A percentile compares a stretch with the other conserved stretches of the same genome.
Conservation (phyloP, 257 asterid species). For the Nicotiana knightiana region DNA sequence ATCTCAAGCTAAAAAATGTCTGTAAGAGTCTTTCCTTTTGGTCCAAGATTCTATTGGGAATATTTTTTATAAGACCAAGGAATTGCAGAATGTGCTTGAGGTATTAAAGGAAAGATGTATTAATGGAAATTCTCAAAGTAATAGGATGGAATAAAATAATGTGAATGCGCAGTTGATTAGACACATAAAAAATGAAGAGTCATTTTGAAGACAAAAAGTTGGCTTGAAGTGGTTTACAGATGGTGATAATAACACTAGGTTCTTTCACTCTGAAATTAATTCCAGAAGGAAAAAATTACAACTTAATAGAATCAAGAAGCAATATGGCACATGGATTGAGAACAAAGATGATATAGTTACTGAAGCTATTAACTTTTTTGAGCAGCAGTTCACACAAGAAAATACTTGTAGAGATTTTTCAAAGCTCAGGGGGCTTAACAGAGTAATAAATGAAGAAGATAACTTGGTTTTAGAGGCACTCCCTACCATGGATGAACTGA, state of each 20-base stretch:
- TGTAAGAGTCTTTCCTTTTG: too few species aligned
- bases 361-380: not conserved
- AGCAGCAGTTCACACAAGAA: too few species aligned
- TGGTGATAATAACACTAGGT: not conserved
- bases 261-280: not conserved
- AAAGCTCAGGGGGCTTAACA: too few species aligned
- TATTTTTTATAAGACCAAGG: not conserved
- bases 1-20: not conserved
- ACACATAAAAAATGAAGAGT: not conserved
- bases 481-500: too few species aligned
- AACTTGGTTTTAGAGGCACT: too few species aligned
- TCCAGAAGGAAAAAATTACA: not conserved
- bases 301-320: not conserved
- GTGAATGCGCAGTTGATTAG: not conserved
- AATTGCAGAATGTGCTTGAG: not conserved
- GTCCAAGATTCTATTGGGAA: not conserved
- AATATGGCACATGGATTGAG: not conserved
- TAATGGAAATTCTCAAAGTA: too few species aligned
- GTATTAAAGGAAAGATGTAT: too few species aligned
- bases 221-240: not conserved
- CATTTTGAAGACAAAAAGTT: not conserved
- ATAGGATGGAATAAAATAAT: too few species aligned
- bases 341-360: not conserved
- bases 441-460: too few species aligned
- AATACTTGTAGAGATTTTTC: too few species aligned